Conservation (phyloP, 2,329 filamentous ascomycete genomes). For the Thielaviopsis populi region DNA sequence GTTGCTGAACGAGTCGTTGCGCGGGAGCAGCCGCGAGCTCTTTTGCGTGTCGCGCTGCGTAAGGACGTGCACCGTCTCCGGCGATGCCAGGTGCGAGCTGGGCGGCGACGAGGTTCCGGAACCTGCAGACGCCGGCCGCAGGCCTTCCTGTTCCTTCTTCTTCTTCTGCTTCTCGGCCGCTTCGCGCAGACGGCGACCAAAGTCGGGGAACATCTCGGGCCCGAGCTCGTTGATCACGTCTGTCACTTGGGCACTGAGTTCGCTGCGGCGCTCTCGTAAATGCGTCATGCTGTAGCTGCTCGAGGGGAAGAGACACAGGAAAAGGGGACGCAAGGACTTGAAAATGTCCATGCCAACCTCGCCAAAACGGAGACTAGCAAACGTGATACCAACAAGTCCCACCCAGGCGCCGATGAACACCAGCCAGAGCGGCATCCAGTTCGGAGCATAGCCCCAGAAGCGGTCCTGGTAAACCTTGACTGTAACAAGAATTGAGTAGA, state of each 20-base stretch:
- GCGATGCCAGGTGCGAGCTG: slow-evolving; percentile 27
- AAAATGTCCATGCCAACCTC: slow-evolving; percentile 98
- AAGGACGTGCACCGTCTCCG: slow-evolving; percentile 28
- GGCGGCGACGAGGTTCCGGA: slow-evolving; percentile 17
- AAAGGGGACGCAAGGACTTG: slow-evolving; percentile 79
- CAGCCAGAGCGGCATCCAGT: slow-evolving; percentile 64
- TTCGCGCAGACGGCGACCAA: slow-evolving; percentile 60
- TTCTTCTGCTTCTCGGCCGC: slow-evolving; percentile 27
- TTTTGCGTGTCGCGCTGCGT: slow-evolving; percentile 37
- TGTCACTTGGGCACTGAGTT: slow-evolving; percentile 69
- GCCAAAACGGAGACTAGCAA: slow-evolving; percentile 83
- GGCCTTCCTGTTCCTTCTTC: slow-evolving; percentile 22
- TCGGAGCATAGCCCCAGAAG: slow-evolving; percentile 65
- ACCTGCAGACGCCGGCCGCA: slow-evolving; percentile 21
- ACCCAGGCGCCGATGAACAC: slow-evolving; percentile 62
- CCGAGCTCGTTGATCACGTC: slow-evolving; percentile 89
- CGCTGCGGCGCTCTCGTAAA: slow-evolving; percentile 55
- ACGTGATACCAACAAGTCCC: slow-evolving; percentile 76
- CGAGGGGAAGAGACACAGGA: slow-evolving; percentile 70
- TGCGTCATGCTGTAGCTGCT: slow-evolving; percentile 72
- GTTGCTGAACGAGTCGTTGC: slow-evolving; percentile 89
- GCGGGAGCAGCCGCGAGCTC: slow-evolving; percentile 46
- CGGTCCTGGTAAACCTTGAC: slow-evolving; percentile 69
- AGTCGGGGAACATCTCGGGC: slow-evolving; percentile 95
- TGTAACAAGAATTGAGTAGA: slow-evolving; percentile 61